Base-by-base conservation (phyloP, 2,329 filamentous ascomycete species). In the Aureobasidium sp. region DNA sequence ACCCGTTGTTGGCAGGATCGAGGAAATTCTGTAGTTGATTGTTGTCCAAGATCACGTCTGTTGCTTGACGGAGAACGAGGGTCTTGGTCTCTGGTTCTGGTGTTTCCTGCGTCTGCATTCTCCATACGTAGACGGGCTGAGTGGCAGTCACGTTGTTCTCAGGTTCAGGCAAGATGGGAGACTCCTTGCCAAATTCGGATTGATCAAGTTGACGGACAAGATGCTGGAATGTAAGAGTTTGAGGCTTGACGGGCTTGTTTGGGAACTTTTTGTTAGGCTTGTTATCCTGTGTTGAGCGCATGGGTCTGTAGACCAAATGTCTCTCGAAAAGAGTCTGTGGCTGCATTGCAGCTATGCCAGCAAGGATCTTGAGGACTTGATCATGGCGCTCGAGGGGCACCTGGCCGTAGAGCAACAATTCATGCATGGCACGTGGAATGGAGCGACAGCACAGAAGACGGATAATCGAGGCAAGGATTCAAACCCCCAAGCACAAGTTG, bases 271-370 rank as follows among this genome's bases (percentile, higher is more conserved):
- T 72, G 68, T 70, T 74, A 25, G 74, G 70, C 51, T 75, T 61
- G 72, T 36, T 52, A 76, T 70, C 81, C 77, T 68, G 78, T 76
- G 67, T 74, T 74, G 62, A 29, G 12, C 49, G 53, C 22, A 66
- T 22, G 44, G 83, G 82, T 67, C 80, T 82, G 77, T 84, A 87
- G 68, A 87, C 71, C 66, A 85, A 73, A 70, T 81, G 79, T 63
- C 84, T 80, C 70, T 86, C 81, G 55, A 80, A 70, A 57, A 79
- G 72, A 62, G 76, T 75, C 67, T 78, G 77, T 42, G 85, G 84
- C 69, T 85, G 84, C 78, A 84, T 84, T 67, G 81, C 82, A 55
- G 84, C 81, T 61, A 86, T 73, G 58, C 84, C 85, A 42, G 84
- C 80, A 51, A 87, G 77, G 67, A 87, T 82, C 69, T 84, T 81